Evolutionary conservation across 2,329 filamentous ascomycete species (phyloP).

Genomic region (Fusarium torulosum): DNA sequence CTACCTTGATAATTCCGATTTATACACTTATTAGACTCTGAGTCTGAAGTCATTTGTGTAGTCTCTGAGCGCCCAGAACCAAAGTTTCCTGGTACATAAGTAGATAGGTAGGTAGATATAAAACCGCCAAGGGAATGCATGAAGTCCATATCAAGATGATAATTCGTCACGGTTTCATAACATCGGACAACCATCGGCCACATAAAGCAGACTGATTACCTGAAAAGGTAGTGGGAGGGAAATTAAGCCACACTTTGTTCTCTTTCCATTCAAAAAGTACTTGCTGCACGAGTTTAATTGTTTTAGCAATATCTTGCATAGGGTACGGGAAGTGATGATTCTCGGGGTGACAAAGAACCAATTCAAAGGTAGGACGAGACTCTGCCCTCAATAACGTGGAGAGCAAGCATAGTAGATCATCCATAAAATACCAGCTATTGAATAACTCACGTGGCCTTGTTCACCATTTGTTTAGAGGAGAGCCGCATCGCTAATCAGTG

Average conservation of each 20-base stretch:
- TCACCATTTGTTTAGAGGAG: slow-evolving; percentile 5
- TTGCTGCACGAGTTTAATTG: too few relatives aligned
- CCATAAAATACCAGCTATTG: background rate
- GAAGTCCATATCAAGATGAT: background rate
- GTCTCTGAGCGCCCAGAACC: background rate
- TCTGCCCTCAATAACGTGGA: background rate
- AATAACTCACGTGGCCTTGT: slow-evolving; percentile 2
- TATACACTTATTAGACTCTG: background rate
- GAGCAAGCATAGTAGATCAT: background rate
- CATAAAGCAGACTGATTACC: background rate
- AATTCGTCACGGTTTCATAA: background rate
- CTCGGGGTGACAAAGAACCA: background rate
- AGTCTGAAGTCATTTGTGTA: background rate
- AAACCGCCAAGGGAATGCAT: background rate
- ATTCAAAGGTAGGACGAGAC: background rate
- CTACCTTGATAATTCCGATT: background rate
- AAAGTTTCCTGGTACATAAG: too few relatives aligned
- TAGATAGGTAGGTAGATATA: background rate
- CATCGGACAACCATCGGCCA: background rate
- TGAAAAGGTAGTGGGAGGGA: too few relatives aligned
- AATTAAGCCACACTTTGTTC: too few relatives aligned
- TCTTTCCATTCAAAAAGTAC: too few relatives aligned
- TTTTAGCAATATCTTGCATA: too few relatives aligned
- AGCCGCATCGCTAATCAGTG: slow-evolving; percentile 10
- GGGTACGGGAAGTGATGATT: too few relatives aligned